Evolutionary conservation across 225 moss, liverwort and hornwort species (phyloP).

Genomic region (Polytrichum commune): DNA sequence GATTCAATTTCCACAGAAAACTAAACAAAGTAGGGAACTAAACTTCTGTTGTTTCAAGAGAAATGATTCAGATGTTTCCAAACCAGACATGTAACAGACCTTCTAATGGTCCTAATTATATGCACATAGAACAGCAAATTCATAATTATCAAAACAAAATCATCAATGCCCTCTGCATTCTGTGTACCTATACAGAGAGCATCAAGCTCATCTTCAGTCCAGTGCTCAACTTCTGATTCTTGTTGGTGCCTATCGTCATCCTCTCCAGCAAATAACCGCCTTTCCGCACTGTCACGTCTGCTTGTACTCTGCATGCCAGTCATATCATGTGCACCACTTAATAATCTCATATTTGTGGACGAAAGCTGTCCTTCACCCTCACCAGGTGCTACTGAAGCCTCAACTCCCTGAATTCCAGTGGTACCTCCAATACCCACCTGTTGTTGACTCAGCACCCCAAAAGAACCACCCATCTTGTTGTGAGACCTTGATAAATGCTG

Average conservation of each 20-base stretch:
- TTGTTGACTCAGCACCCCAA: slow-evolving; percentile 19
- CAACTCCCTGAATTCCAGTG: slow-evolving; percentile 32
- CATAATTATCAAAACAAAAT: too few species aligned
- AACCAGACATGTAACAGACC: too few species aligned
- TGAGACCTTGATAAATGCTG: slow-evolving; percentile 27
- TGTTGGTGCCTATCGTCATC: slow-evolving; percentile 31
- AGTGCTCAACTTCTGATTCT: slow-evolving; percentile 25
- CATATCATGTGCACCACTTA: slow-evolving; percentile 43
- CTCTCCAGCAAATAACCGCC: slow-evolving; percentile 30
- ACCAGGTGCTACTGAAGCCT: slow-evolving; percentile 16
- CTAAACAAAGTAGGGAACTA: too few species aligned
- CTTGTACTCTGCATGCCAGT: slow-evolving; percentile 41
- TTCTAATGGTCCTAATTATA: too few species aligned
- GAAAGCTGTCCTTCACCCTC: slow-evolving; percentile 17
- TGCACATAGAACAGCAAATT: too few species aligned
- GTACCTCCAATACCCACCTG: slow-evolving; percentile 32
- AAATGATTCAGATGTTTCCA: too few species aligned
- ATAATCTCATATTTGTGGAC: slow-evolving; percentile 24
- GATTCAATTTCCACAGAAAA: too few species aligned
- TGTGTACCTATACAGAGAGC: slow-evolving; percentile 65
- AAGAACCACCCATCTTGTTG: slow-evolving; percentile 24
- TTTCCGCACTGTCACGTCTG: slow-evolving; percentile 40
- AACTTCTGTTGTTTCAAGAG: too few species aligned
- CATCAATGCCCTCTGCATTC: background rate
- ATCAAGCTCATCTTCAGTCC: slow-evolving; percentile 94